Evolutionary conservation across 495 filamentous ascomycete genomes (phyloP), one percentile per base, ranked within the genome.

Genomic region (Podospora conica): DNA sequence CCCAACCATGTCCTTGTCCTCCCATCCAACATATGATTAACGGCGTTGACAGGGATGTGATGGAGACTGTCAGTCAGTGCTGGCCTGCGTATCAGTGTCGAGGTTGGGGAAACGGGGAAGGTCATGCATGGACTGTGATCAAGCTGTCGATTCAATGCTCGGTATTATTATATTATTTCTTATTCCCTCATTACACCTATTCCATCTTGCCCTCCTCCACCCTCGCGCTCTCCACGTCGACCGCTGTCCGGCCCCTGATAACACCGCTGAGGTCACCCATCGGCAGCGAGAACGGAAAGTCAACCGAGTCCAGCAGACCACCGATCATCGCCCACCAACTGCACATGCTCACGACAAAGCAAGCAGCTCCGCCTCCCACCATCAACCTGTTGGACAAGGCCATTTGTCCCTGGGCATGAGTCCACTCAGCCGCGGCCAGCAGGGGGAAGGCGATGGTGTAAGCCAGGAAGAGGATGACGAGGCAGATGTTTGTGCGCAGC

Each of bases 321-420:
- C 60, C 65, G 28, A 67, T 54, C 59, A 67, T 62, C 18, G 65
- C 65, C 59, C 60, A 67, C 65, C 65, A 67, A 48, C 65, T 67
- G 60, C 60, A 63, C 21, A 23, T 4, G 65, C 65, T 67, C 3
- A 67, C 65, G 15, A 67, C 65, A 12, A 67, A 67, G 65, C 65
- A 67, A 2, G 65, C 60, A 18, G 65, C 65, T 9, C 65, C 65
- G 12, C 60, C 65, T 12, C 65, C 60, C 8, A 63, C 60, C 20
- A 53, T 63, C 60, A 67, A 24, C 25, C 60, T 63, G 54, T 63
- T 24, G 11, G 65, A 28, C 33, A 67, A 31, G 6, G 22, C 65
- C 59, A 67, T 40, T 4, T 62, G 28, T 2, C 60, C 65, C n/a
- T 67, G 23, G 8, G 65, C 65, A 24, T 67, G 65, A 0, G 54